Evolutionary conservation across 192 early-diverging fungal genomes (phyloP).

Genomic region (Rhizoclosmatium globosum): DNA sequence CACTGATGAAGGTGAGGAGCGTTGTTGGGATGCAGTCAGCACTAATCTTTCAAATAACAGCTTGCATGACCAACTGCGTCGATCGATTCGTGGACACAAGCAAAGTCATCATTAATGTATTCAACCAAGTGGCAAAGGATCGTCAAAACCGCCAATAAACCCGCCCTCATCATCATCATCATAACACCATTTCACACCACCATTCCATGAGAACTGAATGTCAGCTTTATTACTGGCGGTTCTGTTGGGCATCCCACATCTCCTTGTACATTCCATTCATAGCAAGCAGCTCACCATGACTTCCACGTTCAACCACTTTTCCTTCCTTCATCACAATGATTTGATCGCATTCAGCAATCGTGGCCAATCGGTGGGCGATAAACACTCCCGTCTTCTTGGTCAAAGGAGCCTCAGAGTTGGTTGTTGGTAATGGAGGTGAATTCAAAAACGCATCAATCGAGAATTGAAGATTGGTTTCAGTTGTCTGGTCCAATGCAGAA

Average conservation of each 20-base stretch:
- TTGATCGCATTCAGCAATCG: constrained; percentile 88
- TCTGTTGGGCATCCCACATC: constrained; percentile 88
- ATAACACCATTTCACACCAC: neutral
- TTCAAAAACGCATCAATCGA: constrained; percentile 54
- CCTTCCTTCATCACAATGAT: constrained; percentile 94
- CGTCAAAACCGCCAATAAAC: neutral
- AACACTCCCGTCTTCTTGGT: constrained; percentile 82
- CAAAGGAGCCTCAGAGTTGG: constrained; percentile 47
- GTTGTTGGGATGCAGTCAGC: neutral
- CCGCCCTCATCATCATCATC: neutral
- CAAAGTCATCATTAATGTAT: constrained; percentile 31
- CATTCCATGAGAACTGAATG: neutral
- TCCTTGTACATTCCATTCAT: constrained; percentile 77
- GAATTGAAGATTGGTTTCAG: constrained; percentile 60
- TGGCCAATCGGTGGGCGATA: constrained; percentile 92
- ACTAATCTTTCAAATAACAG: constrained; percentile 1
- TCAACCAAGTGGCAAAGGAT: constrained; percentile 29
- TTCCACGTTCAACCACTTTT: constrained; percentile 83
- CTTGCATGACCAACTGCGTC: constrained; percentile 40
- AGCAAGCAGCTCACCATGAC: constrained; percentile 78
- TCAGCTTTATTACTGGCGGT: too few species aligned
- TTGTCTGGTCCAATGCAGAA: constrained; percentile 74
- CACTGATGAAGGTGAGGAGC: constrained; percentile 50
- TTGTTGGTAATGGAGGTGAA: constrained; percentile 36
- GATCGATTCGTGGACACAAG: constrained; percentile 36